Conservation (phyloP, 768 basidiomycete genomes). For the Dendrothele bispora region DNA sequence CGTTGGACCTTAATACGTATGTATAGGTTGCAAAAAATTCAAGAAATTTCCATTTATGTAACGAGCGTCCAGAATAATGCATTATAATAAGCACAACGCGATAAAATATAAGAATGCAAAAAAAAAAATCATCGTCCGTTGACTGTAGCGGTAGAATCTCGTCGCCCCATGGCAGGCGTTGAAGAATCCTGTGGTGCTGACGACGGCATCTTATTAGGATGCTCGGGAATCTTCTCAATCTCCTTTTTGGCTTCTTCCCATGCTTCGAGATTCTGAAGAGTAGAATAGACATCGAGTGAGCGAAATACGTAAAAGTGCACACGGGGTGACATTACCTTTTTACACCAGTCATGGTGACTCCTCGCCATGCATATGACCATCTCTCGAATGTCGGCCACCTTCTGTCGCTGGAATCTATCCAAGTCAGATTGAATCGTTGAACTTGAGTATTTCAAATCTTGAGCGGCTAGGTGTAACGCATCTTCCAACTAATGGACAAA, state of each 20-base stretch:
- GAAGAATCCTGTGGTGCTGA: slow-evolving; percentile 32
- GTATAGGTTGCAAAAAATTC: too few relatives aligned
- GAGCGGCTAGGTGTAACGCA: slow-evolving; percentile 86
- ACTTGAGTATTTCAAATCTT: slow-evolving; percentile 95
- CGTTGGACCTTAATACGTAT: too few relatives aligned
- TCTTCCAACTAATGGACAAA: slow-evolving; percentile 75
- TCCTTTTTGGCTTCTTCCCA: slow-evolving; percentile 97
- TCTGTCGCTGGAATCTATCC: slow-evolving; percentile 97
- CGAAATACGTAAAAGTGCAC: slow-evolving; percentile 9
- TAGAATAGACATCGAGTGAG: slow-evolving; percentile 13
- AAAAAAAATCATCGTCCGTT: slow-evolving; percentile 64
- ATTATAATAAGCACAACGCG: too few relatives aligned
- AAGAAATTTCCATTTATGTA: too few relatives aligned
- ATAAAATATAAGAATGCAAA: too few relatives aligned
- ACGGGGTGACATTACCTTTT: slow-evolving; percentile 59
- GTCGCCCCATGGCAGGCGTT: slow-evolving; percentile 40
- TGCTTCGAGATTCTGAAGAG: slow-evolving; percentile 83
- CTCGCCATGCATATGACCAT: slow-evolving; percentile 90
- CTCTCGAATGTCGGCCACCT: slow-evolving; percentile 93
- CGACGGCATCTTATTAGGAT: slow-evolving; percentile 72
- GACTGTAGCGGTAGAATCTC: slow-evolving; percentile 71
- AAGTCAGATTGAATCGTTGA: slow-evolving; percentile 96
- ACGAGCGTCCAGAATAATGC: too few relatives aligned
- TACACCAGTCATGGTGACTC: slow-evolving; percentile 95
- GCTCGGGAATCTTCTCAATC: slow-evolving; percentile 86